phyloP scores from a whole-genome alignment of 2,329 filamentous ascomycete species.

The Trichoderma endophyticum region DNA sequence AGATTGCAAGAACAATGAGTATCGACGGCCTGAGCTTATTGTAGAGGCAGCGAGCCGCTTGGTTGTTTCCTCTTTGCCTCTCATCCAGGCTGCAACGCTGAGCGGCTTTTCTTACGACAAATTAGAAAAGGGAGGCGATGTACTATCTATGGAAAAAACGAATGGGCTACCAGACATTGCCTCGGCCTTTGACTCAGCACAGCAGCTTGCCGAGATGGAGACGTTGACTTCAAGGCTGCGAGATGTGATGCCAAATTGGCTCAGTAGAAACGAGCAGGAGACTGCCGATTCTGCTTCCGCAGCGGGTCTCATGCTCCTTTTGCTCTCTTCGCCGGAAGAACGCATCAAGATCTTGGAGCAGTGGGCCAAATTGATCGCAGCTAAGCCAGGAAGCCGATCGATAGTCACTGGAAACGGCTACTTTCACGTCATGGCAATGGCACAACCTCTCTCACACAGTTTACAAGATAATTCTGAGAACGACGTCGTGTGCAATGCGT shows the following conservation, averaged over 20 bases:
- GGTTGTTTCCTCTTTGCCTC: conserved; percentile 50
- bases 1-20: conserved; percentile 41
- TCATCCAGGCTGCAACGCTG: conserved; percentile 41
- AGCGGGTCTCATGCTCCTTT: conserved; percentile 49
- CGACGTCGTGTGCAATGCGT: conserved; percentile 42
- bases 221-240: conserved; percentile 29
- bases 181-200: conserved; percentile 20
- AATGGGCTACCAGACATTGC: conserved; percentile 26
- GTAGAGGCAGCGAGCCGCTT: conserved; percentile 60
- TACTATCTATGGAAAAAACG: conserved; percentile 25
- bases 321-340: conserved; percentile 39
- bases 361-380: conserved; percentile 46
- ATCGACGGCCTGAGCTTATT: conserved; percentile 61
- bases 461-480: conserved; percentile 8
- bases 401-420: conserved; percentile 46
- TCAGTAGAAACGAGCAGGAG: conserved; percentile 50
- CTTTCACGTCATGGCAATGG: conserved; percentile 51
- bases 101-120: conserved; percentile 6
- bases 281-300: conserved; percentile 48
- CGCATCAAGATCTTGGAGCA: conserved; percentile 40
- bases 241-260: conserved; percentile 42
- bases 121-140: conserved; percentile 25
- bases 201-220: conserved; percentile 13
- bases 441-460: conserved; percentile 41
- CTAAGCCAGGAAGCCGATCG: conserved; percentile 32